Evolutionary conservation across 2,329 filamentous ascomycete genomes (phyloP).

Genomic region (Cytospora leucostoma): DNA sequence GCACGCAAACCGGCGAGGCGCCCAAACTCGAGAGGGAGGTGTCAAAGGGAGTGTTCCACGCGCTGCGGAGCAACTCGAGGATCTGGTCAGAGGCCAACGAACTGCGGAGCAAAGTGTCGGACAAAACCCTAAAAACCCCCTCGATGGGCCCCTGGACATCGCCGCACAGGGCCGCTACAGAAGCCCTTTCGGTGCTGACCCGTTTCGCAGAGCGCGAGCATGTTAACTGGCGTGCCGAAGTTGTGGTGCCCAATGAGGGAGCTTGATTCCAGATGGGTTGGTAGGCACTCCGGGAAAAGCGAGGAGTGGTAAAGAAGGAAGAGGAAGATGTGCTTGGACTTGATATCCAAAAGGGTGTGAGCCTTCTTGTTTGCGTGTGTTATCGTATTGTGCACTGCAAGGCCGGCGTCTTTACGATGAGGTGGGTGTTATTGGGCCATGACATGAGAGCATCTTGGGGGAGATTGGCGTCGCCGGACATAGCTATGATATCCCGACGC

Average conservation of each 20-base stretch:
- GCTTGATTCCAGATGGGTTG: neutral
- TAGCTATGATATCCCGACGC: constrained; percentile 26
- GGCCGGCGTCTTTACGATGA: neutral
- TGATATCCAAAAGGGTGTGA: neutral
- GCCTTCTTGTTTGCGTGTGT: neutral
- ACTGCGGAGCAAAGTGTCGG: constrained; percentile 35
- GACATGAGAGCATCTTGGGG: constrained; percentile 3
- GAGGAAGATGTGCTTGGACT: neutral
- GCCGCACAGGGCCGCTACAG: constrained; percentile 46
- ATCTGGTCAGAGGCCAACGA: constrained; percentile 37
- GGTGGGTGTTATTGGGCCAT: neutral
- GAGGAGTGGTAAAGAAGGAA: neutral
- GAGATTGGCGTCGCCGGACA: constrained; percentile 16
- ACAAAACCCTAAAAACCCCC: constrained; percentile 33
- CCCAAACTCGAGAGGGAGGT: constrained; percentile 31
- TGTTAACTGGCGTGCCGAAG: constrained; percentile 49
- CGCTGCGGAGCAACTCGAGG: constrained; percentile 32
- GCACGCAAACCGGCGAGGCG: constrained; percentile 26
- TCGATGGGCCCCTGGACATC: constrained; percentile 46
- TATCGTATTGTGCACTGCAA: constrained; percentile 1
- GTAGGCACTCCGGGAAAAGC: neutral
- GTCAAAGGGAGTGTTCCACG: constrained; percentile 32
- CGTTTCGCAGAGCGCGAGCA: constrained; percentile 48
- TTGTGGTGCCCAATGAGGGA: constrained; percentile 30
- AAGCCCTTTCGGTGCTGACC: constrained; percentile 43